A percentile compares a stretch with the other conserved stretches of the same genome.
phyloP scores from a whole-genome alignment of 2,329 filamentous ascomycete species.

The Cryphonectria parasitica region DNA sequence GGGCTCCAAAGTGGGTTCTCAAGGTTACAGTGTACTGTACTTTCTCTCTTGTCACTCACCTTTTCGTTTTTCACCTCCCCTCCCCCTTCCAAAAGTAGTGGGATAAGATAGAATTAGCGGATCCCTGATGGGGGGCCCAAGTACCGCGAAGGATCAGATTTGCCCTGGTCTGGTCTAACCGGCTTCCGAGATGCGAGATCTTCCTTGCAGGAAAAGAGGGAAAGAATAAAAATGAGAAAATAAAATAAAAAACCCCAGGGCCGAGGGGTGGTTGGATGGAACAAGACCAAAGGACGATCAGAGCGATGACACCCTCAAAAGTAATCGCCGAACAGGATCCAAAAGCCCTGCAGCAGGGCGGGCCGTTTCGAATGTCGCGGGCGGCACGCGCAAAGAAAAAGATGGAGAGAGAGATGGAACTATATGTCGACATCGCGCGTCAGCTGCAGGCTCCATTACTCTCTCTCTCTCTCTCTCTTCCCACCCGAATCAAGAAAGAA shows the following conservation, averaged over 20 bases:
- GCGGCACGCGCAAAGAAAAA: constrained; percentile 19
- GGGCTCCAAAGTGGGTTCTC: constrained; percentile 5
- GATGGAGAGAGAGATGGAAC: constrained; percentile 1
- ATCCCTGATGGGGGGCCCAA: constrained; percentile 11
- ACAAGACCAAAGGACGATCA: constrained; percentile 6
- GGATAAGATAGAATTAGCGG: not conserved
- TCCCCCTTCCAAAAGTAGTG: not conserved
- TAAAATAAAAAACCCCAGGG: too few species aligned
- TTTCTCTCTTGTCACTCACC: not conserved
- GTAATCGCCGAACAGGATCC: constrained; percentile 2
- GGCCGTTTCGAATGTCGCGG: constrained; percentile 5
- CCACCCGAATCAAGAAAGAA: too few species aligned
- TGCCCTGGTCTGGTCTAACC: constrained; percentile 13
- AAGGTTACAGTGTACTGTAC: constrained; percentile 19
- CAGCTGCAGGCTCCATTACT: constrained; percentile 20
- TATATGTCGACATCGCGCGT: constrained; percentile 20
- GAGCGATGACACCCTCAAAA: not conserved
- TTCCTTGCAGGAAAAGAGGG: not conserved
- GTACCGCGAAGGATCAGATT: constrained; percentile 9
- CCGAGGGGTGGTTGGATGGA: not conserved
- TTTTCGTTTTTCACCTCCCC: not conserved
- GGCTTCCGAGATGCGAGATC: constrained; percentile 23
- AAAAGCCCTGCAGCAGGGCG: not conserved
- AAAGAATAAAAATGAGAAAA: too few species aligned
- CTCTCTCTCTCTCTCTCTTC: too few species aligned